Percentiles rank a stretch among this genome's conserved stretches.
Evolutionary conservation across 2,329 filamentous ascomycete genomes (phyloP).

Genomic region (Simplicillium aogashimaense): DNA sequence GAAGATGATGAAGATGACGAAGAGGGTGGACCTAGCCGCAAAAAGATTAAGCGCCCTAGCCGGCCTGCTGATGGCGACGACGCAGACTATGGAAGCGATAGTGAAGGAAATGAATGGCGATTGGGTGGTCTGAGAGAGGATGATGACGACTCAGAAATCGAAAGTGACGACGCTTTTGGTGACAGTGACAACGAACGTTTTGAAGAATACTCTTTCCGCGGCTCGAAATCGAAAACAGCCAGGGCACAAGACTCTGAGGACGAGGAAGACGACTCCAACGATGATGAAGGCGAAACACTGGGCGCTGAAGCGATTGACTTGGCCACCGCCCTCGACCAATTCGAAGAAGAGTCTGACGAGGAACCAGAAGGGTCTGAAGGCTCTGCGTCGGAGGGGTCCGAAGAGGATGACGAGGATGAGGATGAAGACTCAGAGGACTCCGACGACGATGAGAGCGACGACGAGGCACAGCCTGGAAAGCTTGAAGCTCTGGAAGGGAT

Average conservation of each 20-base stretch:
- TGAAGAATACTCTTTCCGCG: constrained; percentile 55
- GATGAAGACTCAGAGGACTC: constrained; percentile 35
- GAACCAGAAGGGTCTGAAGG: constrained; percentile 34
- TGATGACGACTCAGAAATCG: constrained; percentile 54
- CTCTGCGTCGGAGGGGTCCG: constrained; percentile 28
- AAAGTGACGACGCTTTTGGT: constrained; percentile 73
- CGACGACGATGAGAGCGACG: constrained; percentile 36
- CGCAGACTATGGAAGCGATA: constrained; percentile 69
- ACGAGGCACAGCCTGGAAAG: constrained; percentile 40
- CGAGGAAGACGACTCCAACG: constrained; percentile 42
- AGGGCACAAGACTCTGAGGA: constrained; percentile 36
- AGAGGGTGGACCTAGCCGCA: constrained; percentile 38
- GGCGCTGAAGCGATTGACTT: constrained; percentile 51
- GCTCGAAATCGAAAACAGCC: constrained; percentile 24
- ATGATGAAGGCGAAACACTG: constrained; percentile 47
- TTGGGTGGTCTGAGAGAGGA: constrained; percentile 51
- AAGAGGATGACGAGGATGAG: constrained; percentile 34
- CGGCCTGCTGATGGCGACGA: constrained; percentile 38
- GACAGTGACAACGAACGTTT: constrained; percentile 82
- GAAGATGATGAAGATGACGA: constrained; percentile 45
- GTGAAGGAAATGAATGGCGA: constrained; percentile 77
- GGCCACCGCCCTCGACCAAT: constrained; percentile 45
- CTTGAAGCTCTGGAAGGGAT: constrained; percentile 58
- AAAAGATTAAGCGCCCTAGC: constrained; percentile 30
- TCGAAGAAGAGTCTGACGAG: constrained; percentile 37